A percentile compares a stretch with the other conserved stretches of the same genome.
phyloP scores from a whole-genome alignment of 2,329 filamentous ascomycete genomes.

The Ascochyta fabae region DNA sequence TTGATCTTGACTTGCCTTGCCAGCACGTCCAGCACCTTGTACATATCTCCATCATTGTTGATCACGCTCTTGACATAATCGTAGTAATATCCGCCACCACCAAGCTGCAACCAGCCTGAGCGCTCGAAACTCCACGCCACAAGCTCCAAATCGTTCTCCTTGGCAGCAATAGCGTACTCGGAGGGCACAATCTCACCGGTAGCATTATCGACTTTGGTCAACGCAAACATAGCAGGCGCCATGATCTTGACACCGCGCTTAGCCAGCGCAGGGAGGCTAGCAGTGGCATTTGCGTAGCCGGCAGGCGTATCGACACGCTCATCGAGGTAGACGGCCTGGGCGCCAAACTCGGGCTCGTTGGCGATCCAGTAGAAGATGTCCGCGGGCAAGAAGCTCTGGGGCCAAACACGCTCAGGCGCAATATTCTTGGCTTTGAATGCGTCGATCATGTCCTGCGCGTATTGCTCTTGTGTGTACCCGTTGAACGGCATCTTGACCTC shows the following conservation, averaged over 20 bases:
- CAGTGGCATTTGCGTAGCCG: conserved; percentile 62
- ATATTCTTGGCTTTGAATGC: conserved; percentile 50
- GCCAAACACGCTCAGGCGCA: conserved; percentile 51
- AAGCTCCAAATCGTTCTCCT: conserved; percentile 67
- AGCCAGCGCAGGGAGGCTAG: conserved; percentile 63
- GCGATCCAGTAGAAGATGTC: conserved; percentile 72
- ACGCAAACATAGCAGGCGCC: conserved; percentile 67
- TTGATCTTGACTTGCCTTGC: conserved; percentile 65
- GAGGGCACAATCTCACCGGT: conserved; percentile 66
- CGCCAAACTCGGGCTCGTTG: conserved; percentile 65
- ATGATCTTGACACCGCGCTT: conserved; percentile 67
- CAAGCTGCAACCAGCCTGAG: conserved; percentile 64
- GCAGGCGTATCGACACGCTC: conserved; percentile 60
- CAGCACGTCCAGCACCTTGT: conserved; percentile 69
- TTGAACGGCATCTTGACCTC: conserved; percentile 74
- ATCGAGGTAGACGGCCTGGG: conserved; percentile 70
- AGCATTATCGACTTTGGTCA: conserved; percentile 59
- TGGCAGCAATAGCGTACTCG: conserved; percentile 66
- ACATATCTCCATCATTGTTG: conserved; percentile 69
- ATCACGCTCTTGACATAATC: conserved; percentile 55
- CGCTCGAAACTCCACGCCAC: conserved; percentile 74
- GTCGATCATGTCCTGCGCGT: conserved; percentile 66
- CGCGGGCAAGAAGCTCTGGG: conserved; percentile 70
- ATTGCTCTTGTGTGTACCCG: conserved; percentile 69
- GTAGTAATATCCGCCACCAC: conserved; percentile 52